A percentile compares a stretch with the other conserved stretches of the same genome.
phyloP scores from a whole-genome alignment of 1,284 basidiomycete genomes.

The Cutaneotrichosporon dermatis region DNA sequence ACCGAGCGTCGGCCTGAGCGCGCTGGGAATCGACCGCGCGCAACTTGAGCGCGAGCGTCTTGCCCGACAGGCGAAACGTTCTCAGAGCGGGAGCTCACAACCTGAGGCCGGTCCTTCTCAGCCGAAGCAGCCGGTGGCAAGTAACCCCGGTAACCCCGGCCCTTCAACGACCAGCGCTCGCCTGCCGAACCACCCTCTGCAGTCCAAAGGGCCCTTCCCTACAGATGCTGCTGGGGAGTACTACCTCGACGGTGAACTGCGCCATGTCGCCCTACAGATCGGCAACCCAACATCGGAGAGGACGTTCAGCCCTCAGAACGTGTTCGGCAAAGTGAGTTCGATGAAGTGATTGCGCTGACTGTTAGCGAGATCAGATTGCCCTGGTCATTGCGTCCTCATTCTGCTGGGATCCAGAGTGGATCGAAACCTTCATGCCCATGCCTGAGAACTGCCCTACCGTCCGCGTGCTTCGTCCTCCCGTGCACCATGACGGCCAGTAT shows the following conservation, averaged over 20 bases:
- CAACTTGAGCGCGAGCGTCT: conserved; percentile 42
- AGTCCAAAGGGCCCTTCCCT: conserved; percentile 27
- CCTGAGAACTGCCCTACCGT: conserved; percentile 33
- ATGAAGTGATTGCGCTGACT: neutral
- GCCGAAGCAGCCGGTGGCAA: too few relatives aligned
- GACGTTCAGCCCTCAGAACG: conserved; percentile 27
- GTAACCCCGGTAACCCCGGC: neutral
- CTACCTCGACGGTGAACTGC: conserved; percentile 40
- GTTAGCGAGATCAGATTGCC: conserved; percentile 35
- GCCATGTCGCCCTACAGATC: conserved; percentile 31
- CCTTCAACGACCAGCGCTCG: neutral
- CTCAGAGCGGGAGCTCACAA: neutral
- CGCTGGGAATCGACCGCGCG: conserved; percentile 35
- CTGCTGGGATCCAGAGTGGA: conserved; percentile 37
- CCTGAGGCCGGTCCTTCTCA: neutral
- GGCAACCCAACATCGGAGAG: conserved; percentile 20
- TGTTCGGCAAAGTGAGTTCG: conserved; percentile 37
- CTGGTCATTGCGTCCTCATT: conserved; percentile 39
- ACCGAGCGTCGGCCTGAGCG: conserved; percentile 1
- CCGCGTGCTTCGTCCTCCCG: conserved; percentile 21
- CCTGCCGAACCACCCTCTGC: conserved; percentile 30
- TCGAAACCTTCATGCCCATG: conserved; percentile 29
- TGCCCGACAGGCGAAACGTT: conserved; percentile 33
- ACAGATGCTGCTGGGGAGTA: conserved; percentile 43
- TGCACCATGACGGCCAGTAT: neutral